Base-by-base conservation (phyloP, 495 filamentous ascomycete species). In the Staphylotrichum tortipilum region DNA sequence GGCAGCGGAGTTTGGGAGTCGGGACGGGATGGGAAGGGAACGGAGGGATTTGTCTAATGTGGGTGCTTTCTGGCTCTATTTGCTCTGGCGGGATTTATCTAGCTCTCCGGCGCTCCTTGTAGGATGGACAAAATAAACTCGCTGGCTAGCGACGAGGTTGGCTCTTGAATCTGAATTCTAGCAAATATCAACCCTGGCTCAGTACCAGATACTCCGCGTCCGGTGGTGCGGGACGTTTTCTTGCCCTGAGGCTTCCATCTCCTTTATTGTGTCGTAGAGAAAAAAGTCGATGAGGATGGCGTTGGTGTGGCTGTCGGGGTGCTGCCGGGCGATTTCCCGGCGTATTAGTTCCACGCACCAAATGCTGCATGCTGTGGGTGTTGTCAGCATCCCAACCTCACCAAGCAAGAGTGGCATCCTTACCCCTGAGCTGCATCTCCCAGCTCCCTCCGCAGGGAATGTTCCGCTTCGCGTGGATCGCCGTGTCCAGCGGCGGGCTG, bases 181-280 rank as follows among this genome's bases (percentile, higher is more conserved):
- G n/a, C n/a, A n/a, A n/a, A n/a, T n/a, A 44, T 5, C 44, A 7
- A 4, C 14, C 22, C 10, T 22, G 26, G 12, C 31, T 63, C 51
- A 97, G 70, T 97, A 97, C 91, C 91, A 97, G 54, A 97, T 95
- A 57, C 89, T 92, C 58, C 91, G 78, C 22, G 89, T 95, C 53
- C 90, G 76, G 67, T 97, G 91, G 67, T 95, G 90, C n/a, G 87
- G 88, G 38, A 92, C 83, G 31, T 64, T 73, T 53, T 85, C 81
- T 34, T 60, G 67, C 21, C 76, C 71, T 14, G 76, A 71, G 7
- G 56, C 61, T 57, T 96, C 89, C 62, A 86, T 63, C 50, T 82
- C 81, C 65, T 97, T 97, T 67, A 91, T 85, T 3, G 84, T 84
- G 69, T 97, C 92, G 62, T 97, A 97, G 34, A 99, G 71, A 62